Base-by-base conservation (phyloP, 176 grass and related monocot genomes). In the Raddia guianensis region DNA sequence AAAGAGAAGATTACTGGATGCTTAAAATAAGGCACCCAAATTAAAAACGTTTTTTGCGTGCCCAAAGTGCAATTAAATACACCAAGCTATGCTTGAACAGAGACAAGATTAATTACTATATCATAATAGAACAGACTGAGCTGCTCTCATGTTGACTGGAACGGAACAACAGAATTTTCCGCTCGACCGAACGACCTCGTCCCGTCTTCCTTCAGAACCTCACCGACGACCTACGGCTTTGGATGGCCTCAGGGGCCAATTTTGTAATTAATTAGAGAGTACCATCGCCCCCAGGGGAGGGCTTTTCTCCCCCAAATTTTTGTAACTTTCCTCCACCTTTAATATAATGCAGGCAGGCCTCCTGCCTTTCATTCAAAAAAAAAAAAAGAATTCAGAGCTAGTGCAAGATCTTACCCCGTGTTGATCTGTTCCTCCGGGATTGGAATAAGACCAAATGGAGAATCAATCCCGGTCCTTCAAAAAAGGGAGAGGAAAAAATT, bases 381-480 rank as follows among this genome's bases (percentile, higher is more conserved):
- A n/a, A n/a, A n/a, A n/a, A n/a, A n/a, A n/a, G n/a, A 81, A 77
- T 50, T 65, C 50, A 61, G 58, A 16, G 43, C 5, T 53, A 49
- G 27, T 79, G 74, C 83, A 78, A 78, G 74, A 66, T 82, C 73
- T 62, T 9, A 20, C 73, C 82, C 70, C 64, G 48, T 85, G 70
- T 70, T 63, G 10, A 89, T 85, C 60, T 68, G 52, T 78, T 68
- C 83, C 40, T 44, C 61, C 6, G 12, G 54, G 13, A 73, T 82
- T 45, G 64, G 79, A 86, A 90, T 61, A 90, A 68, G 46, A 83
- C 67, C 53, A 74, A 67, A 66, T 19, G 60, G 60, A 16, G 81
- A 84, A 62, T 69, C 75, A 32, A 62, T 60, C 21, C 21, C 70
- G 15, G 53, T 43, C 68, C 9, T 82, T 37, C 34, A n/a, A 42